phyloP scores from a whole-genome alignment of 495 filamentous ascomycete species.

The Penicillium odoratum region DNA sequence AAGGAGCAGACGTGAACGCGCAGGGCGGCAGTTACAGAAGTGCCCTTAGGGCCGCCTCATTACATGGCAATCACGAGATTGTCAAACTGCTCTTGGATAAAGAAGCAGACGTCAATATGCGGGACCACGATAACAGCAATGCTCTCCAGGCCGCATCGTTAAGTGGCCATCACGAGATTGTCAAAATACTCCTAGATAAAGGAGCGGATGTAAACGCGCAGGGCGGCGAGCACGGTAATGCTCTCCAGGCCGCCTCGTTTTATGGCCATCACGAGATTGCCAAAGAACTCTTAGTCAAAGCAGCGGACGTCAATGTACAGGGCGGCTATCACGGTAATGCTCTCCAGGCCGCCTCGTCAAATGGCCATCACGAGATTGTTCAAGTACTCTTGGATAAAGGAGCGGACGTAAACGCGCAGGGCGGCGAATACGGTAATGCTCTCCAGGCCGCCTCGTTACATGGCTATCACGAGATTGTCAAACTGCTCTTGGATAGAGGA shows the following conservation, averaged over 20 bases:
- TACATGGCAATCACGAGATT: too few species aligned
- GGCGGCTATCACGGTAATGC: neutral
- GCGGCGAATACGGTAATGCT: neutral
- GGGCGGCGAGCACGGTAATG: conserved; percentile 23
- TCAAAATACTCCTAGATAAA: too few species aligned
- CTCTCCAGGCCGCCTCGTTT: conserved; percentile 28
- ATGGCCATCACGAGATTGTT: neutral
- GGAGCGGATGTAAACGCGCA: too few species aligned
- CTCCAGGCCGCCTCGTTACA: neutral
- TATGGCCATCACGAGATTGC: conserved; percentile 12
- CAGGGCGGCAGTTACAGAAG: neutral
- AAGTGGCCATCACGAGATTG: too few species aligned
- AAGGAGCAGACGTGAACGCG: neutral
- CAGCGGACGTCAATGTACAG: neutral
- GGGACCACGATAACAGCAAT: too few species aligned
- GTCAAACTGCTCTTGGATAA: too few species aligned
- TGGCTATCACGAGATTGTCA: too few species aligned
- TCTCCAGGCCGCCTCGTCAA: neutral
- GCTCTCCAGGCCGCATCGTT: too few species aligned
- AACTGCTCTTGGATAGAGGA: too few species aligned
- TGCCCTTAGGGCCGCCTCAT: neutral
- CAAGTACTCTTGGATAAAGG: neutral
- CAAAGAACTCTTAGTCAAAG: conserved; percentile 10
- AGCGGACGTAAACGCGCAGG: neutral
- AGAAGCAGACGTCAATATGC: too few species aligned